Base-by-base conservation (phyloP, 225 moss, liverwort and hornwort genomes). In the Antitrichia curtipendula region DNA sequence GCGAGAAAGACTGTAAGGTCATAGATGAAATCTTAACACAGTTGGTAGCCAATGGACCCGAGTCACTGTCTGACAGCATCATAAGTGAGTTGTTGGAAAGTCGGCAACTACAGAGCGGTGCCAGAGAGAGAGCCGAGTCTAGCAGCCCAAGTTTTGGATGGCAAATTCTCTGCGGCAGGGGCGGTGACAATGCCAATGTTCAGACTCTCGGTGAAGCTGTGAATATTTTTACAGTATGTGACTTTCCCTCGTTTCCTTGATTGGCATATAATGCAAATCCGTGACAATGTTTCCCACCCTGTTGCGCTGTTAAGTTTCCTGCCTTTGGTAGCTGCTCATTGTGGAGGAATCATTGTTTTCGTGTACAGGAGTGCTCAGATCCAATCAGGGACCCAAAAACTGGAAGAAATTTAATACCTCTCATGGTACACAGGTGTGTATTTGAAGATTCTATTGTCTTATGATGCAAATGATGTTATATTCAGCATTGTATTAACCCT, bases 81-180 rank as follows among this genome's bases (percentile, higher is more conserved):
- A 95, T 96, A 59, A 93, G 91, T 85, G 93, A 95, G 86, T 89
- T 95, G 86, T 88, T 96, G 89, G 90, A 95, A 82, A 91, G 86
- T 85, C 92, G 91, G 86, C 91, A 90, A 85, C 87, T 82, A 61
- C 87, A 90, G 54, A 89, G 84, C 50, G 86, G 85, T 66, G 87
- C 87, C 16, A 90, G 87, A 53, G 94, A 93, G 54, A 91, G 80
- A 75, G 82, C 89, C 19, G 91, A 53, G 90, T 89, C 88, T 18
- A 92, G 92, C 47, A 87, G 86, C 32, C 59, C 72, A 57, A 90
- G 73, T 76, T 96, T 92, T 87, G 89, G 91, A 85, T 98, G 98
- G 98, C 98, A 98, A 85, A 91, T 98, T 76, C 96, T 98, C 54
- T 96, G 96, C 89, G 98, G 98, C 77, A 93, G 95, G 75, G 90